Base-by-base conservation (phyloP, 345 rosid species). In the Acer campestre region DNA sequence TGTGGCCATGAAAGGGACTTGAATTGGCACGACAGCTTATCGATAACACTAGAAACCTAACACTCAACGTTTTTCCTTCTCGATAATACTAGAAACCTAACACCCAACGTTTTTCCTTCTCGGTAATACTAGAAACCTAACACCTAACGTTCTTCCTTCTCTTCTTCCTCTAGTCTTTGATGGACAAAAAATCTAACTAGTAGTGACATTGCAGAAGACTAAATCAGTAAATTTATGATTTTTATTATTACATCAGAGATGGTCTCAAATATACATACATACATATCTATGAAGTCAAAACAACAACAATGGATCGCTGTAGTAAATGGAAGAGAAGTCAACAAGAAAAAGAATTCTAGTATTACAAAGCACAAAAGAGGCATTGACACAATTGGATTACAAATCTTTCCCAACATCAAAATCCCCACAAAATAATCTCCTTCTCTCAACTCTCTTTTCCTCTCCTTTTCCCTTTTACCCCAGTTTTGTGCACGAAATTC, bases 301-400 rank as follows among this genome's bases (percentile, higher is more conserved):
- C 46, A 42, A 42, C 38, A 35, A 35, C 38, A 35, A 35, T 35
- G 46, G 10, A 42, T 42, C 46, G 10, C 46, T 35, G 38, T 35
- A 35, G 10, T 42, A 42, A 42, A 42, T 42, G 46, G 11, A 42
- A 8, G 10, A 42, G 46, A 42, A 8, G 46, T 42, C 46, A 42
- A 42, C 9, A 42, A 42, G 10, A 14, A 29, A 58, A 61, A 42
- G 10, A 27, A 12, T 4, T 10, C 12, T 66, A 64, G 14, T 18
- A 85, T 81, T 83, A 83, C 87, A 81, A 78, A 83, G 78, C 84
- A 83, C 83, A 82, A 75, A 42, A 42, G 10, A 42, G 9, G 46
- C 11, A 42, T 53, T 42, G 46, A 42, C 11, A 63, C 68, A 74
- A 62, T 53, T 62, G 35, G 76, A 84, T 80, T 70, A 83, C 78